Evolutionary conservation across 352 stramenopile genomes (phyloP).

Genomic region (Saprolegnia parasitica): DNA sequence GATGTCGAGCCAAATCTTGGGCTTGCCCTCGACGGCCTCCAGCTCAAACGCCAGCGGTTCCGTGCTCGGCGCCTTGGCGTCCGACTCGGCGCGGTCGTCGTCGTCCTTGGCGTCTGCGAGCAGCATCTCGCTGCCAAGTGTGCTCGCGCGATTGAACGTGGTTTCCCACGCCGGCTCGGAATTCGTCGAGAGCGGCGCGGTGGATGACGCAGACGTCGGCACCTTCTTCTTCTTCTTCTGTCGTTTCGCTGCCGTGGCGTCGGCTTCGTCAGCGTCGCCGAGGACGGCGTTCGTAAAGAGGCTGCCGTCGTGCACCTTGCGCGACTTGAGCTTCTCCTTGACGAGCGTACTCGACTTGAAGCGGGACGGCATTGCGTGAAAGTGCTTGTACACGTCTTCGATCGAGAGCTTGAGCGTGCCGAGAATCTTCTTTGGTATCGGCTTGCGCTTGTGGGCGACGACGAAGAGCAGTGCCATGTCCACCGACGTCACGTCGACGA

Average conservation of each 20-base stretch:
- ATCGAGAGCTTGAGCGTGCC: conserved; percentile 69
- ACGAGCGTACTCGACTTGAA: conserved; percentile 59
- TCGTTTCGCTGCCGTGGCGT: conserved; percentile 37
- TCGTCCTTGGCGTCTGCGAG: neutral
- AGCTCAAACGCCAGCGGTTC: conserved; percentile 55
- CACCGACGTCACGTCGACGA: conserved; percentile 60
- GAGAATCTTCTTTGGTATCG: conserved; percentile 72
- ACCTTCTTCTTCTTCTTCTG: conserved; percentile 31
- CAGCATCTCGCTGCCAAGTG: neutral
- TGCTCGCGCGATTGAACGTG: conserved; percentile 4
- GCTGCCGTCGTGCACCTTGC: conserved; percentile 71
- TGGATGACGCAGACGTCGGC: conserved; percentile 65
- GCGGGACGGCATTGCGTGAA: conserved; percentile 65
- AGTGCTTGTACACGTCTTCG: conserved; percentile 83
- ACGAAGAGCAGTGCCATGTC: conserved; percentile 78
- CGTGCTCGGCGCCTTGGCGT: conserved; percentile 35
- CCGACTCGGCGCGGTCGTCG: neutral
- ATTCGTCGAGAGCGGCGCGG: conserved; percentile 37
- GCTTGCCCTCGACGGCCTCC: conserved; percentile 40
- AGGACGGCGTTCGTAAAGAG: conserved; percentile 70
- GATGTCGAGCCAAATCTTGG: conserved; percentile 74
- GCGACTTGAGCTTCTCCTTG: conserved; percentile 70
- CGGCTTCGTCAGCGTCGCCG: conserved; percentile 31
- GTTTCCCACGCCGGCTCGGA: conserved; percentile 24
- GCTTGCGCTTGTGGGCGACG: conserved; percentile 82